Evolutionary conservation across 2,329 filamentous ascomycete species (phyloP), one percentile per base, ranked within the genome.

Genomic region (Diplodia sapinea): DNA sequence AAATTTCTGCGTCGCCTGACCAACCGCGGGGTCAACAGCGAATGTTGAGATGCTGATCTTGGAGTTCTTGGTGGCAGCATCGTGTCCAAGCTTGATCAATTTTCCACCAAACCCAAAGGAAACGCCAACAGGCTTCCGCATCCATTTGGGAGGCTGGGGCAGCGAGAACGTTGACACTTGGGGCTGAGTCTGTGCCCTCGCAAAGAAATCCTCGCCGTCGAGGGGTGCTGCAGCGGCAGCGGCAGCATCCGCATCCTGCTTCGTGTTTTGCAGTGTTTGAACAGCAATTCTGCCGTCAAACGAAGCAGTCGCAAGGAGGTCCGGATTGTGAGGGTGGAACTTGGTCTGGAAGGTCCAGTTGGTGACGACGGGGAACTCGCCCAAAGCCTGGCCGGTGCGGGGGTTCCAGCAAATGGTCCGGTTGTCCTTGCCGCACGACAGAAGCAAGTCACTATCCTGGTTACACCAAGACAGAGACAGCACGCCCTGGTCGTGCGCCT

Each of bases 271-370:
- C 50, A 97, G 86, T 1, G 94, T 97, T 77, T 97, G 94, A 54
- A 99, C 84, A 1, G 91, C 90, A 70, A 99, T 97, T 81, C 96
- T 97, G 73, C 96, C 95, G 76, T 99, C 95, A 72, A 98, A 98
- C 2, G 94, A 96, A 11, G 96, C 95, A 20, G 95, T 98, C 20
- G 96, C 96, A 61, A 94, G 92, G 68, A 99, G 84, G 76, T 89
- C 92, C 12, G 95, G 94, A 79, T 99, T 97, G 72, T 92, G 89
- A 36, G 95, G 95, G 78, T 97, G 94, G 86, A 96, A 98, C 70
- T 90, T 88, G 5, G 95, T 97, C 77, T 94, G 89, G 83, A 99
- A 99, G 6, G 94, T 97, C 94, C 95, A 99, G 80, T 98, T 99
- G n/a, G 94, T 97, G 65, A 96, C 94, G 74, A 97, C 93, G 4